These are phyloP conservation scores for Fusarium irregulare DNA, from an alignment of 2,329 filamentous ascomycete genomes.

Conservation along the genomic window DNA sequence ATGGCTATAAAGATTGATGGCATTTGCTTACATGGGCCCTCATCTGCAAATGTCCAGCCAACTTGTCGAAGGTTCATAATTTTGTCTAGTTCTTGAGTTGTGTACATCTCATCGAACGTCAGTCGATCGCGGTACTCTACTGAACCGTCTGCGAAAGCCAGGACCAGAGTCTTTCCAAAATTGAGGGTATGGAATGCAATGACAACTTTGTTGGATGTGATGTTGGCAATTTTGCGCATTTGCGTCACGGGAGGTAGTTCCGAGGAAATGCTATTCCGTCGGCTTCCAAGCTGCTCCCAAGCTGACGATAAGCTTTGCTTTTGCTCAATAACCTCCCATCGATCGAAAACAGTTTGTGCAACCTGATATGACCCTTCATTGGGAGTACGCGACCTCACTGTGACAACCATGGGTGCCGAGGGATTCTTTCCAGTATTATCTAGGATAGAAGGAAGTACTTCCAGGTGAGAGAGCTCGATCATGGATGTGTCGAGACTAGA, in stretches of 20 bases:
- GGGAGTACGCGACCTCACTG: constrained; percentile 74
- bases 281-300: constrained; percentile 78
- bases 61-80: constrained; percentile 79
- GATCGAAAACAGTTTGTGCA: constrained; percentile 78
- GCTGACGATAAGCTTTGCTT: constrained; percentile 76
- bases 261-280: constrained; percentile 64
- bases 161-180: constrained; percentile 76
- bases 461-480: constrained; percentile 77
- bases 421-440: constrained; percentile 69
- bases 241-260: constrained; percentile 51
- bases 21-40: constrained; percentile 68
- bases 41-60: constrained; percentile 77
- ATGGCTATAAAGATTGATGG: not conserved
- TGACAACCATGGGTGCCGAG: constrained; percentile 72
- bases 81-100: constrained; percentile 70
- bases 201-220: constrained; percentile 76
- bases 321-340: constrained; percentile 83
- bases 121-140: constrained; percentile 83
- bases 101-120: constrained; percentile 75
- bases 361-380: constrained; percentile 68
- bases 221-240: constrained; percentile 74
- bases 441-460: constrained; percentile 75
- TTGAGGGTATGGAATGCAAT: constrained; percentile 75
- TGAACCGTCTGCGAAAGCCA: constrained; percentile 83
- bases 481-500: constrained; percentile 62